Evolutionary conservation across 2,329 filamentous ascomycete genomes (phyloP), one percentile per base, ranked within the genome.

Genomic region (Colletotrichum cereale): DNA sequence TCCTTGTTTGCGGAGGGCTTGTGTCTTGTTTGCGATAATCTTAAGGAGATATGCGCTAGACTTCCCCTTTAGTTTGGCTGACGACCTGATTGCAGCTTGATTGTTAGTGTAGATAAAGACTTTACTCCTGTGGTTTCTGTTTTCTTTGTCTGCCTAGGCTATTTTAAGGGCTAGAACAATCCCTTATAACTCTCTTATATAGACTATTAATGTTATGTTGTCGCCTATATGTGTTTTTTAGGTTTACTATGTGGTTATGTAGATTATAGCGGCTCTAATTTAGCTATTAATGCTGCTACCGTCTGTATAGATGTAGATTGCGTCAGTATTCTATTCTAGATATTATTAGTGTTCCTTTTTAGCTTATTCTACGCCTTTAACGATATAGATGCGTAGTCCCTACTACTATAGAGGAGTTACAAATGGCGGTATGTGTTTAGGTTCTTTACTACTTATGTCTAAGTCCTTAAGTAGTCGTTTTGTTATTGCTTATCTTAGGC

Each of bases 251-350:
- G 24, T 40, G 14, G 61, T 64, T 55, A 24, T 53, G n/a, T 18
- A 52, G 31, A 64, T 50, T 34, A 36, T 10, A 3, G 62, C 50
- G 5, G 62, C 62, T 26, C 62, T 26, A 12, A 64, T 34, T 21
- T 69, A 56, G 40, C 66, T 57, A 50, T 73, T 61, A 36, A 73
- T 73, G 48, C 71, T 42, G 58, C 67, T 73, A 26, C 71, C 55
- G 24, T 73, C 67, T n/a, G 60, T 73, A 31, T 71, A 73, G 21
- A 71, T 61, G 6, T 61, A 21, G n/a, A 60, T 8, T 44, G 50
- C 50, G 14, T 53, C 21, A 14, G 36, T 57, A 36, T 6, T 57
- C 12, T 57, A 34, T 53, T 64, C 36, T 2, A 50, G 60, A 16
- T 11, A 52, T 62, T 12, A n/a, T 52, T 52, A 6, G 14, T 62